A percentile compares a stretch with the other conserved stretches of the same genome.
These are phyloP conservation scores for Lantana camara DNA, from an alignment of 257 asterid species.

Conservation along the genomic window DNA sequence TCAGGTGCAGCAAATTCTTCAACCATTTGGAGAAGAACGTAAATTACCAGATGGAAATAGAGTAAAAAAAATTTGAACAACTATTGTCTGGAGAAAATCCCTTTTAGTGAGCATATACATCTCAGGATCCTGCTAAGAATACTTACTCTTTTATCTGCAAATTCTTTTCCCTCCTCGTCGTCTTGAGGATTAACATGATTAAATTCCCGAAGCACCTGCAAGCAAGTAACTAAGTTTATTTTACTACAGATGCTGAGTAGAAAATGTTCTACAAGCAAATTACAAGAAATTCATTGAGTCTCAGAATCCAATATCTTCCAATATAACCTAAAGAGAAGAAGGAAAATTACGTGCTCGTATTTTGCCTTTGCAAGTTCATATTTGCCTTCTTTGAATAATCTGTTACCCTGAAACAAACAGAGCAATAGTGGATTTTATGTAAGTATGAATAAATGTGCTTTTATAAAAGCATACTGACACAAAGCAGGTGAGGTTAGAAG, in stretches of 20 bases:
- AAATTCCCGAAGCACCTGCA: slow-evolving; percentile 92
- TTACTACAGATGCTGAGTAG: slow-evolving; percentile 4
- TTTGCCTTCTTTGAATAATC: slow-evolving; percentile 95
- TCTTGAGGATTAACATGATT: slow-evolving; percentile 98
- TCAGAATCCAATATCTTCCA: background rate
- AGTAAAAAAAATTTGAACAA: slow-evolving; percentile 18
- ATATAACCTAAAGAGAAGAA: background rate
- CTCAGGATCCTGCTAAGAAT: slow-evolving; percentile 15
- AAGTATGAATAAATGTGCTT: slow-evolving; percentile 13
- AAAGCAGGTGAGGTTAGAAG: too few species aligned
- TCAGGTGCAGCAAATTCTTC: slow-evolving; percentile 90
- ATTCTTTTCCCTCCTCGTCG: slow-evolving; percentile 96
- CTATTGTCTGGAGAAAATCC: slow-evolving; percentile 6
- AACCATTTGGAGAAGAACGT: slow-evolving; percentile 31
- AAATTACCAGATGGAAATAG: slow-evolving; percentile 19
- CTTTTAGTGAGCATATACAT: background rate
- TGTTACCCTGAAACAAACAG: slow-evolving; percentile 83
- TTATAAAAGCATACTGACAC: too few species aligned
- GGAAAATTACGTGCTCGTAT: slow-evolving; percentile 74
- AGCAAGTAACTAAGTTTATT: slow-evolving; percentile 14
- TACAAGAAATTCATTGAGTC: background rate
- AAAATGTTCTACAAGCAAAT: slow-evolving; percentile 7
- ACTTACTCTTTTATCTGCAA: slow-evolving; percentile 83
- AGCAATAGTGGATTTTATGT: slow-evolving; percentile 16
- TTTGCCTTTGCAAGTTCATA: slow-evolving; percentile 95